Conservation (phyloP, 2,329 filamentous ascomycete genomes). For the Sclerotinia sclerotiorum region DNA sequence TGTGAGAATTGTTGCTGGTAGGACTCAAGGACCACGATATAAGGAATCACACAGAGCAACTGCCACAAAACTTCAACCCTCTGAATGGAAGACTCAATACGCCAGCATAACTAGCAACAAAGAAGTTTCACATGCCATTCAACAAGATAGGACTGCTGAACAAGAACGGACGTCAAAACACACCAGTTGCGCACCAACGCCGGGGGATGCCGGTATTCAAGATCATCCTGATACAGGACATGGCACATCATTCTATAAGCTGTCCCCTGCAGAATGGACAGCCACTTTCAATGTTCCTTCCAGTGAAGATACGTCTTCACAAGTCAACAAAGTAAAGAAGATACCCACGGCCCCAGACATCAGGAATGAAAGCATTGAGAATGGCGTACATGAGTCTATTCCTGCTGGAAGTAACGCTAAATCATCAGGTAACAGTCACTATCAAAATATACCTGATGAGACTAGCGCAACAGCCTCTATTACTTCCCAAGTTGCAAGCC, state of each 20-base stretch:
- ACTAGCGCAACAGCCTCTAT: background rate
- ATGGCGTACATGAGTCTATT: background rate
- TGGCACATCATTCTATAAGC: constrained; percentile 1
- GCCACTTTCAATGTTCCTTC: background rate
- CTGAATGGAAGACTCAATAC: constrained; percentile 9
- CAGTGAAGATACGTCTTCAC: background rate
- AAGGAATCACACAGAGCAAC: background rate
- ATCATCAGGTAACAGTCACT: background rate
- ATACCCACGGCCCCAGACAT: too few species aligned
- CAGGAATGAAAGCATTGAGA: background rate
- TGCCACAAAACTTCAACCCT: constrained; percentile 1
- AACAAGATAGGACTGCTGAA: background rate
- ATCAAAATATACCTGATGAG: background rate
- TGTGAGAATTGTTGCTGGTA: constrained; percentile 1
- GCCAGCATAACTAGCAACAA: background rate
- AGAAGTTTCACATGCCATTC: background rate
- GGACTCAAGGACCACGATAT: background rate
- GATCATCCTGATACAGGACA: background rate
- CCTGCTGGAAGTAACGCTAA: background rate
- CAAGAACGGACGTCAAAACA: background rate
- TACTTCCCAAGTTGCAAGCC: background rate
- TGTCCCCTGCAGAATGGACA: constrained; percentile 9
- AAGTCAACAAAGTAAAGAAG: too few species aligned
- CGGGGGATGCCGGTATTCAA: background rate
- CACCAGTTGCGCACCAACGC: background rate